Conservation (phyloP, 352 stramenopile genomes). For the Globisporangium okanoganense region DNA sequence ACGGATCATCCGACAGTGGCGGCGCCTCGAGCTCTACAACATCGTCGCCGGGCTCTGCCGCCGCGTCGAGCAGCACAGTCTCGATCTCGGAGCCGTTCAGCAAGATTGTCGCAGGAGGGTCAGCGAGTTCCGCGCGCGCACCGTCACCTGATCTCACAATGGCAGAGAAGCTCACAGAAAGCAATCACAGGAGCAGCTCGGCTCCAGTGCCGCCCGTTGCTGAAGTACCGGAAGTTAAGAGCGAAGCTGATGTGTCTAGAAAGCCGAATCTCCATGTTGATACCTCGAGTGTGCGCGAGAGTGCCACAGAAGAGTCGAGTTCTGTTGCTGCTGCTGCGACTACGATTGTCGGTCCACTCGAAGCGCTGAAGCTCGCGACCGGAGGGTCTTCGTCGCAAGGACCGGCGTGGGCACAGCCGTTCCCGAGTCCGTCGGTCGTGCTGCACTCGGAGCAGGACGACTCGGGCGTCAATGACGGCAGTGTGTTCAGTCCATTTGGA, state of each 20-base stretch:
- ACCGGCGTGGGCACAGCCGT: constrained; percentile 66
- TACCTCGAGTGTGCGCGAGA: constrained; percentile 23
- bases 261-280: constrained; percentile 53
- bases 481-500: constrained; percentile 70
- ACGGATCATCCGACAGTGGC: constrained; percentile 15
- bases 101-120: constrained; percentile 38
- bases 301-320: constrained; percentile 10
- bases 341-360: constrained; percentile 48
- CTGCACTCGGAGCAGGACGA: constrained; percentile 35
- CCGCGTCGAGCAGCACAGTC: constrained; percentile 2
- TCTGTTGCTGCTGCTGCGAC: constrained; percentile 22
- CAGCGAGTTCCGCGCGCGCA: constrained; percentile 2
- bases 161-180: constrained; percentile 7
- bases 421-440: constrained; percentile 43
- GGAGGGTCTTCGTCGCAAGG: constrained; percentile 48
- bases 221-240: not conserved
- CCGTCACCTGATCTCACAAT: constrained; percentile 16
- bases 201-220: not conserved
- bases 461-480: constrained; percentile 1
- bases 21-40: constrained; percentile 3
- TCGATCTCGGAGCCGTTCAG: constrained; percentile 35
- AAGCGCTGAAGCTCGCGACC: constrained; percentile 65
- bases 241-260: constrained; percentile 8
- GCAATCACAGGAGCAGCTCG: constrained; percentile 2
- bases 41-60: constrained; percentile 21